These are phyloP conservation scores for Ascochyta lentis DNA, from an alignment of 2,329 filamentous ascomycete genomes.

Conservation along the genomic window DNA sequence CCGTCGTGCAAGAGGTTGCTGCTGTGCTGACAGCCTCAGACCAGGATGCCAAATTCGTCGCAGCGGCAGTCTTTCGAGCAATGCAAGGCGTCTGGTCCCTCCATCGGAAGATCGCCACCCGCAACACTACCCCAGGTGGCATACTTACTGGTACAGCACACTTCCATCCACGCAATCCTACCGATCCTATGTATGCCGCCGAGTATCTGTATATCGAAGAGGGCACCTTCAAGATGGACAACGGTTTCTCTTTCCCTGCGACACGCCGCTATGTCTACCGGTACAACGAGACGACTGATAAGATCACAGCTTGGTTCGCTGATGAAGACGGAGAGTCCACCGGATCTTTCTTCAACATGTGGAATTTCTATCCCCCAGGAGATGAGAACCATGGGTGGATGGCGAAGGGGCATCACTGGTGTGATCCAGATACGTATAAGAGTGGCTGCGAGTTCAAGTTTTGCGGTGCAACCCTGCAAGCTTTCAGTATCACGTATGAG, in stretches of 20 bases:
- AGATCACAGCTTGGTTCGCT: constrained; percentile 76
- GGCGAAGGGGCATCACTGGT: constrained; percentile 73
- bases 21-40: constrained; percentile 53
- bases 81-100: constrained; percentile 74
- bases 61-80: constrained; percentile 72
- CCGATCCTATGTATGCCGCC: constrained; percentile 47
- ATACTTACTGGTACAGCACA: constrained; percentile 68
- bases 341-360: constrained; percentile 77
- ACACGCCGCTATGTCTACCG: constrained; percentile 75
- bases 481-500: constrained; percentile 61
- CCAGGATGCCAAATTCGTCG: constrained; percentile 60
- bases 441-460: constrained; percentile 72
- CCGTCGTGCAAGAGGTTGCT: constrained; percentile 56
- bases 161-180: constrained; percentile 69
- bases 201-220: constrained; percentile 74
- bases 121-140: constrained; percentile 67
- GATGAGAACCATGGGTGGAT: constrained; percentile 59
- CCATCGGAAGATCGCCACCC: constrained; percentile 62
- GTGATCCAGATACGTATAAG: constrained; percentile 74
- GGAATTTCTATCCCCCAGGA: constrained; percentile 63
- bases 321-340: constrained; percentile 72
- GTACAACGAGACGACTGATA: constrained; percentile 67
- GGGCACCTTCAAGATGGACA: constrained; percentile 67
- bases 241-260: constrained; percentile 64
- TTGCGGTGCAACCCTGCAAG: constrained; percentile 29